Percentiles rank a stretch among this genome's conserved stretches.
These are phyloP conservation scores for Mycena albidolilacea DNA, from an alignment of 768 basidiomycete genomes.

Conservation along the genomic window DNA sequence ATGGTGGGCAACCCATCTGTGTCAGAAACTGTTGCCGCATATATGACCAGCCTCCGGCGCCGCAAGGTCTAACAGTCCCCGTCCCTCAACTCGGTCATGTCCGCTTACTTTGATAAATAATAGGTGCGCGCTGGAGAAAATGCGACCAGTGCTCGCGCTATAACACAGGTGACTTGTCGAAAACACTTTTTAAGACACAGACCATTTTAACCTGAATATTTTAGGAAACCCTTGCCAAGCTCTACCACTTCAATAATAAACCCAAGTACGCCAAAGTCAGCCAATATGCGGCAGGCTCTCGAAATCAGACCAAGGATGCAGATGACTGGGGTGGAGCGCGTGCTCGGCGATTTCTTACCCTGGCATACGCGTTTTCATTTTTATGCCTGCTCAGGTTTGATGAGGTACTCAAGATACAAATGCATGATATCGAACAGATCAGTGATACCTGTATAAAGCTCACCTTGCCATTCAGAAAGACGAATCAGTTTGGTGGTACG, in stretches of 20 bases:
- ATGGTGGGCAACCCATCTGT: not conserved
- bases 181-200: too few relatives aligned
- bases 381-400: slow-evolving; percentile 50
- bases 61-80: not conserved
- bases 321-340: slow-evolving; percentile 49
- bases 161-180: not conserved
- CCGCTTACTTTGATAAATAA: not conserved
- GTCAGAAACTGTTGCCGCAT: not conserved
- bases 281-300: slow-evolving; percentile 13
- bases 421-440: slow-evolving; percentile 44
- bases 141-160: not conserved
- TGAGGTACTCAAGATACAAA: slow-evolving; percentile 51
- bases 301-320: not conserved
- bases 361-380: slow-evolving; percentile 51
- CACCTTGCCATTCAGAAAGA: not conserved
- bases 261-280: not conserved
- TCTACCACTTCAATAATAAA: not conserved
- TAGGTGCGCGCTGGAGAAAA: not conserved
- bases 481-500: not conserved
- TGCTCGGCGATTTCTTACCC: slow-evolving; percentile 43
- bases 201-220: too few relatives aligned
- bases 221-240: not conserved
- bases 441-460: slow-evolving; percentile 29
- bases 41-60: not conserved
- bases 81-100: too few relatives aligned